Percentiles rank a stretch among this genome's conserved stretches.
Conservation (phyloP, 2,329 filamentous ascomycete genomes). For the Whalleya microplaca region DNA sequence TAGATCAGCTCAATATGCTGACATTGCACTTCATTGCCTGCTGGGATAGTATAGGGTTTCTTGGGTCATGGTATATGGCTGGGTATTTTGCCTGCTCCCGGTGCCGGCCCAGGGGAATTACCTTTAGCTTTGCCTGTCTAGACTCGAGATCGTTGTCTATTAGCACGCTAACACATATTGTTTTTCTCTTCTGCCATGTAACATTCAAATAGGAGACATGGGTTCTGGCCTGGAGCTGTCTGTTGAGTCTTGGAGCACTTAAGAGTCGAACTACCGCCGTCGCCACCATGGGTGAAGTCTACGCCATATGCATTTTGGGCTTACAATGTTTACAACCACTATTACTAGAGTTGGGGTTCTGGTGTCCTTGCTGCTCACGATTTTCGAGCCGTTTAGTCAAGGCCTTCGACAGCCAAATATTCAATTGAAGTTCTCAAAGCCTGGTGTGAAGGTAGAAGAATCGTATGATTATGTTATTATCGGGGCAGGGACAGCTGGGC, state of each 20-base stretch:
- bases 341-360: slow-evolving; percentile 2
- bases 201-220: background rate
- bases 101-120: slow-evolving; percentile 1
- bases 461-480: slow-evolving; percentile 37
- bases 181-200: slow-evolving; percentile 6
- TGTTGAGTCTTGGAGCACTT: slow-evolving; percentile 1
- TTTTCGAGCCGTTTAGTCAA: slow-evolving; percentile 11
- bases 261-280: background rate
- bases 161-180: slow-evolving; percentile 15
- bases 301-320: background rate
- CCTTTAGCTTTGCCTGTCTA: slow-evolving; percentile 3
- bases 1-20: slow-evolving; percentile 9
- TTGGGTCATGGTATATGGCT: slow-evolving; percentile 2
- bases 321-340: slow-evolving; percentile 10
- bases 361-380: slow-evolving; percentile 6
- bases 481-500: slow-evolving; percentile 33
- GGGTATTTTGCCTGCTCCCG: background rate
- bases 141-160: slow-evolving; percentile 1
- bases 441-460: slow-evolving; percentile 8
- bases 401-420: slow-evolving; percentile 6
- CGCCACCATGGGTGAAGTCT: background rate
- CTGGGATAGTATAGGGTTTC: background rate
- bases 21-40: background rate
- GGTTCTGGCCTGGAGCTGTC: background rate
- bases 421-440: slow-evolving; percentile 13